Evolutionary conservation across 108 stramenopile species (phyloP), one percentile per base, ranked within the genome.

Genomic region (Skeletonema tropicum): DNA sequence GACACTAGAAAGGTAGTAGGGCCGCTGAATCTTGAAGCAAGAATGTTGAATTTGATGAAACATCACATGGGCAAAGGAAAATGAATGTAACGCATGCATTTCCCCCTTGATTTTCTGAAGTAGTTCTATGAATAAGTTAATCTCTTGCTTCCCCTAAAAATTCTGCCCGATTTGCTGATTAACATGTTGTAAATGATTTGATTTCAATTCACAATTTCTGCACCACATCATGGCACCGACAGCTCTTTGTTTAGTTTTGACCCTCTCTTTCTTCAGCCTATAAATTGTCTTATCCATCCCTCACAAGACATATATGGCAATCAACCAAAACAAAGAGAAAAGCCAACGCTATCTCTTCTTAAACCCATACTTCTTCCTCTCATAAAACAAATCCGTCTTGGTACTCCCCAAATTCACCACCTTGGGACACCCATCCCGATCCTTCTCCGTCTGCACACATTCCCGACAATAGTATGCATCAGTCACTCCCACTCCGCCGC

Each of bases 381-480:
- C 98, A 74, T 99, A 99, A 80, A 98, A 99, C 41, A 97, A 67
- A 86, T 99, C 98, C 4, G 97, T 98, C 63, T 97, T 96, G 8
- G 97, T 95, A 42, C 90, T 77, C 10, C 99, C 99, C 41, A 99
- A 85, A 87, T 99, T 99, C 13, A 99, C 97, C 60, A 99, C 94
- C 81, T 99, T 98, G 0, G 99, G 99, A 87, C 99, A 99, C 5
- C 99, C 99, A 73, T 99, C 98, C 57, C 98, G 72, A 89, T 99
- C 97, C 72, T 98, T 98, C 60, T 97, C 98, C 77, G 85, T 79
- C 70, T 96, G 93, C 3, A 93, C 92, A 84, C 99, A 99, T 15
- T 81, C 98, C 38, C 95, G 80, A 85, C 99, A 99, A 85, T 98
- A 99, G 78, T 98, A 99, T 12, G 98, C 99, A 82, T 99, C 98